A percentile compares a stretch with the other conserved stretches of the same genome.
phyloP scores from a whole-genome alignment of 306 rosid genomes.

The Sophora flavescens region DNA sequence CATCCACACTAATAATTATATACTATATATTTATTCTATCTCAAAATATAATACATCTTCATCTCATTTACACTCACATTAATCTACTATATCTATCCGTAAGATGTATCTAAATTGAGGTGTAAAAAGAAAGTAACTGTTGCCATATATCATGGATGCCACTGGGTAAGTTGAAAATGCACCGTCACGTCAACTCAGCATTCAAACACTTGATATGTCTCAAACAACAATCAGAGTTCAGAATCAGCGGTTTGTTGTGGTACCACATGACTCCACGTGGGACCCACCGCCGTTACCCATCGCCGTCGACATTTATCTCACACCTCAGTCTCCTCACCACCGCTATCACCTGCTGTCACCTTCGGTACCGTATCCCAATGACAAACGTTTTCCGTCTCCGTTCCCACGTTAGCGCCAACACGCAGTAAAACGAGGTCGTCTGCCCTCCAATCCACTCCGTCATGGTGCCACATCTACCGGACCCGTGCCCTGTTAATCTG shows the following conservation, averaged over 20 bases:
- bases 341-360: conserved; percentile 2
- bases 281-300: conserved; percentile 46
- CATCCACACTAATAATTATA: too few species aligned
- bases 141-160: too few species aligned
- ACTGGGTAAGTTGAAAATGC: too few species aligned
- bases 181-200: conserved; percentile 47
- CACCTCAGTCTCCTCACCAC: not conserved
- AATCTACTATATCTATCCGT: too few species aligned
- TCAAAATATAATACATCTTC: too few species aligned
- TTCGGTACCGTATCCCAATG: not conserved
- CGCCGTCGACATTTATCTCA: not conserved
- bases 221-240: not conserved
- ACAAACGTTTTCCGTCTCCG: not conserved
- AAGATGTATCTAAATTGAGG: too few species aligned
- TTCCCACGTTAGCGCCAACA: not conserved
- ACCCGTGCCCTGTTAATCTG: too few species aligned
- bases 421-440: conserved; percentile 56
- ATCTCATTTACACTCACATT: too few species aligned
- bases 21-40: too few species aligned
- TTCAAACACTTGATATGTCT: not conserved
- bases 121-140: too few species aligned
- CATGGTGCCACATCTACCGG: not conserved
- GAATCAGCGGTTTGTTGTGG: not conserved
- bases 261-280: not conserved
- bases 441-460: conserved; percentile 43